Evolutionary conservation across 1,284 basidiomycete genomes (phyloP).

Genomic region (Coriolopsis trogii): DNA sequence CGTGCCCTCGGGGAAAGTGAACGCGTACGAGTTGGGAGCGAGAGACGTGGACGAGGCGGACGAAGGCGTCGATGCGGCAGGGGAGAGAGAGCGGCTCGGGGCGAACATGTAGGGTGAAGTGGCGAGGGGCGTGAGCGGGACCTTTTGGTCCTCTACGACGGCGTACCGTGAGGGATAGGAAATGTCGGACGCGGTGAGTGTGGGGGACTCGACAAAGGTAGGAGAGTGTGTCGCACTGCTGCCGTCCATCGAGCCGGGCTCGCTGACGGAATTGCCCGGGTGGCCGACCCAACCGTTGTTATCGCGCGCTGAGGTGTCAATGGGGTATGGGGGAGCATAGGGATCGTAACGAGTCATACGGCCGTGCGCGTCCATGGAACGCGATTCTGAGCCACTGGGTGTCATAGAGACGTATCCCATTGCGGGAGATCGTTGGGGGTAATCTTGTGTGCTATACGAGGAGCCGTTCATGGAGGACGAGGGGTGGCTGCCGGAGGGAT

Average conservation of each 20-base stretch:
- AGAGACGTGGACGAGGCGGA: constrained; percentile 63
- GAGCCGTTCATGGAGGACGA: constrained; percentile 40
- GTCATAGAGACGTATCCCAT: constrained; percentile 46
- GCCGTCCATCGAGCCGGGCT: constrained; percentile 45
- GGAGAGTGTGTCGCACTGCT: constrained; percentile 56
- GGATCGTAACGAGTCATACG: constrained; percentile 51
- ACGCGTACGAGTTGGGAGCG: constrained; percentile 65
- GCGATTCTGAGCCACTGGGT: constrained; percentile 23
- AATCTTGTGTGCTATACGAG: constrained; percentile 46
- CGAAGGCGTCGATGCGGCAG: constrained; percentile 64
- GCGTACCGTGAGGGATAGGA: constrained; percentile 54
- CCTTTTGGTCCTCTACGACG: constrained; percentile 63
- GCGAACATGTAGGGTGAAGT: constrained; percentile 64
- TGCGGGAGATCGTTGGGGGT: constrained; percentile 50
- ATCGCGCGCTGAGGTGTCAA: constrained; percentile 54
- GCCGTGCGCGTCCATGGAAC: constrained; percentile 44
- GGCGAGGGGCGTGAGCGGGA: constrained; percentile 55
- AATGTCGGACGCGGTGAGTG: constrained; percentile 59
- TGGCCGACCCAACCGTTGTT: constrained; percentile 53
- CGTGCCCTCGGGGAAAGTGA: constrained; percentile 56
- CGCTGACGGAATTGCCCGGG: constrained; percentile 44
- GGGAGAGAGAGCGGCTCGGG: constrained; percentile 72
- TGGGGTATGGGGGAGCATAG: constrained; percentile 53
- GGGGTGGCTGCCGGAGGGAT: constrained; percentile 47
- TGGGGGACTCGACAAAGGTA: constrained; percentile 58